Base-by-base conservation (phyloP, 495 filamentous ascomycete genomes). In the Penicillium chermesinum region DNA sequence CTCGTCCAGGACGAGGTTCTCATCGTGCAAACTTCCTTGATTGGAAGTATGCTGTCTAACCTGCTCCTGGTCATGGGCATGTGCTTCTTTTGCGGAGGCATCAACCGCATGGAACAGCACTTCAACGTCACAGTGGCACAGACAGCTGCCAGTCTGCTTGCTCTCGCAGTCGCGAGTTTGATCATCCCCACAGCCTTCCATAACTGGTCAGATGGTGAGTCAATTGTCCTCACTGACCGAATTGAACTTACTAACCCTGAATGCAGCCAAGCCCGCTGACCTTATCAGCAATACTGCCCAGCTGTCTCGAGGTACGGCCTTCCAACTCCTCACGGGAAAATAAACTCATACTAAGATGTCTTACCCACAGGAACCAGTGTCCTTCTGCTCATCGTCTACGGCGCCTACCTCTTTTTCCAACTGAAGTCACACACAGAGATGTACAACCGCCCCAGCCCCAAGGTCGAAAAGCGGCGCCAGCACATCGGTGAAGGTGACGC, bases 101-200 rank as follows among this genome's bases (percentile, higher is more conserved):
- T 93, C 39, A 81, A 85, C 40, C 82, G 91, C 16, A 51, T 78
- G 22, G 86, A 95, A 58, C 91, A 96, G 54, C 83, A 81, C 62
- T 96, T 96, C 78, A 96, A 96, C 69, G 80, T 87, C 1, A 87
- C 85, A 2, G 90, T 96, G n/a, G 91, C 91, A 1, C 89, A 95
- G 62, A 96, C 91, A 0, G 89, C 91, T 1, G 82, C 89, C 20
- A 87, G 82, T 67, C 65, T 96, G 12, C 74, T 96, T 1, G 82
- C 89, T 2, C 70, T 96, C 15, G 84, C 87, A 13, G 86, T 94
- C 10, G 84, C 78, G 44, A 83, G 78, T 64, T 70, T 96, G 49
- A 89, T 96, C 49, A 88, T 96, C 22, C 91, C 91, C 0, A 95
- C 91, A 10, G 88, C 88, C 2, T 96, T 95, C 66, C 75, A 84